Base-by-base conservation (phyloP, 148 eudicot genomes). In the Heliamphora exappendiculata region DNA sequence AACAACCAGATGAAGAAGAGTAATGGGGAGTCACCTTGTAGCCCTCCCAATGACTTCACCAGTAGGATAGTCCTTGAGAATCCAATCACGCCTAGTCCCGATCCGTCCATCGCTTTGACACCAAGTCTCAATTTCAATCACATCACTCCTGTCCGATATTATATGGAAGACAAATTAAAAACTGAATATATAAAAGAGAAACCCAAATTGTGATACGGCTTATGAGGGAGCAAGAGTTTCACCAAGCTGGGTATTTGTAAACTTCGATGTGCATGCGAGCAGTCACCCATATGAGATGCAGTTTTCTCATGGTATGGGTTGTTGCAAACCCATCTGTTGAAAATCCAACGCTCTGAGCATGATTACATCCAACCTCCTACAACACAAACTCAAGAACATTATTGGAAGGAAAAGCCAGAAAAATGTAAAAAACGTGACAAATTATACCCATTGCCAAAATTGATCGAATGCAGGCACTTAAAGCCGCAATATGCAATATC, bases 191-290 rank as follows among this genome's bases (percentile, higher is more conserved):
- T 7, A 44, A 13, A 11, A 22, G 59, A 4, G 59, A 49, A 55
- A 37, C 20, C 19, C 11, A 42, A 49, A 58, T 20, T 13, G 2
- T 42, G 7, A 37, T 29, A n/a, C n/a, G n/a, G n/a, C n/a, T n/a
- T 6, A 14, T 20, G 28, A 63, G 75, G 31, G 41, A 67, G 37
- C 31, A 76, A 71, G 64, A 69, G 51, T 19, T 70, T 73, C 80
- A 92, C 97, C 97, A 92, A 76, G 94, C 89, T 41, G 98, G 98
- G 78, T 95, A 95, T 85, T 83, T 84, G 78, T 92, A 92, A 42
- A 95, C 88, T 81, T 95, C 98, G 60, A 95, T 92, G 84, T 95
- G 97, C 98, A 95, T 92, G 34, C 98, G 96, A 47, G 98, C 96
- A 80, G 97, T 92, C 80, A 95, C 97, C 98, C 98, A 95, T 58